Percentiles rank a stretch among this genome's conserved stretches.
phyloP scores from a whole-genome alignment of 768 basidiomycete genomes.

The Rhodosporidiobolus odoratus region DNA sequence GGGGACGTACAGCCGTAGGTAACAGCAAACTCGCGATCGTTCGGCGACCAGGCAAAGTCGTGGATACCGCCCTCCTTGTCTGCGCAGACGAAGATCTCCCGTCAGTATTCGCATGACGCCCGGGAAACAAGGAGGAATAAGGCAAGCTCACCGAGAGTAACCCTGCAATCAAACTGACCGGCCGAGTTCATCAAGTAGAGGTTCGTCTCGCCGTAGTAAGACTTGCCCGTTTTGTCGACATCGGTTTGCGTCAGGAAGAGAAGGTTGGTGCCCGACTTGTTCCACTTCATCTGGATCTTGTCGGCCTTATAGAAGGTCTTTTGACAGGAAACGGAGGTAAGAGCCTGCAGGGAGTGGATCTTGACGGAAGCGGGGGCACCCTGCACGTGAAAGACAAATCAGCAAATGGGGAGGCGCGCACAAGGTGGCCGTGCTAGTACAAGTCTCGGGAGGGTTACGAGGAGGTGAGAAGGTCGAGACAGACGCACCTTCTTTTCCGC shows the following conservation, averaged over 20 bases:
- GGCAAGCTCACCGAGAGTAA: slow-evolving; percentile 51
- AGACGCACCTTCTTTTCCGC: slow-evolving; percentile 78
- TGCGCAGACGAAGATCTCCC: slow-evolving; percentile 46
- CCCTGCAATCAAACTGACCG: slow-evolving; percentile 87
- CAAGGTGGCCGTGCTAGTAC: no score
- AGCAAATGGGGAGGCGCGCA: no score
- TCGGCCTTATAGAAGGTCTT: slow-evolving; percentile 97
- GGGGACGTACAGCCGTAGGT: slow-evolving; percentile 83
- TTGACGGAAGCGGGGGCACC: slow-evolving; percentile 83
- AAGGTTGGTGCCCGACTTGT: slow-evolving; percentile 83
- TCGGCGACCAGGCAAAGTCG: slow-evolving; percentile 89
- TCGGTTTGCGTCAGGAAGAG: slow-evolving; percentile 90
- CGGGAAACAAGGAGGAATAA: no score
- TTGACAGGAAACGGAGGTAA: slow-evolving; percentile 61
- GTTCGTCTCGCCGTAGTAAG: slow-evolving; percentile 96
- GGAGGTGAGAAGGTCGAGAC: neutral
- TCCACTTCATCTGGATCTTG: slow-evolving; percentile 91
- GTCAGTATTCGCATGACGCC: neutral
- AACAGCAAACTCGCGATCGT: slow-evolving; percentile 84
- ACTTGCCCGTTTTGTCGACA: slow-evolving; percentile 93
- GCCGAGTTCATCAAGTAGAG: slow-evolving; percentile 86
- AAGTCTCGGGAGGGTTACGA: neutral
- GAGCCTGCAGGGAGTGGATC: slow-evolving; percentile 64
- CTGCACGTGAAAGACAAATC: slow-evolving; percentile 46
- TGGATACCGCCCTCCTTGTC: slow-evolving; percentile 98